A percentile compares a stretch with the other conserved stretches of the same genome.
These are phyloP conservation scores for Sugiyamaella valdiviana DNA, from an alignment of 805 yeast species.

Conservation along the genomic window DNA sequence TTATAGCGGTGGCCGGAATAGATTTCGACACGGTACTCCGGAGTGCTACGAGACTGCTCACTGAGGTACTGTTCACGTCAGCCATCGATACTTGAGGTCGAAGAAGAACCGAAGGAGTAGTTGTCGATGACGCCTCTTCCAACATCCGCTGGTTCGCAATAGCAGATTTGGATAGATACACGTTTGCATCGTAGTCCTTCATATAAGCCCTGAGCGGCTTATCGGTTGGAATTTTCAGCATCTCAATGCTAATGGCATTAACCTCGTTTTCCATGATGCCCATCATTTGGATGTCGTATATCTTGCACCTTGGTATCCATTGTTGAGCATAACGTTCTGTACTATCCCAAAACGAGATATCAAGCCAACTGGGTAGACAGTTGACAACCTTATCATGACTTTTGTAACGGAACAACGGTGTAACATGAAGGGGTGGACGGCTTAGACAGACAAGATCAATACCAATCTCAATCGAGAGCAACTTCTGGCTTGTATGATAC, in stretches of 20 bases:
- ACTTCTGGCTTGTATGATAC: constrained; percentile 64
- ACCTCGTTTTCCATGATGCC: constrained; percentile 91
- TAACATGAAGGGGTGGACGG: constrained; percentile 86
- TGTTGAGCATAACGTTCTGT: constrained; percentile 36
- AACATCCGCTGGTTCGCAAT: constrained; percentile 19
- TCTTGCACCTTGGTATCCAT: constrained; percentile 93
- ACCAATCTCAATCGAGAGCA: constrained; percentile 74
- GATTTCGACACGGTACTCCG: constrained; percentile 16
- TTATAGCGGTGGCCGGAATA: constrained; percentile 18
- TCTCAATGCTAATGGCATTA: constrained; percentile 59
- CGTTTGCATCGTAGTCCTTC: constrained; percentile 57
- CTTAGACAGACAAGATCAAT: constrained; percentile 84
- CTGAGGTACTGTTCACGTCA: constrained; percentile 6
- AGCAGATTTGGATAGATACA: constrained; percentile 37
- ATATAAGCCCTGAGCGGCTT: constrained; percentile 51
- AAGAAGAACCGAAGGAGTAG: constrained; percentile 27
- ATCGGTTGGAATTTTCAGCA: constrained; percentile 35
- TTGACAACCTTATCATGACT: constrained; percentile 33
- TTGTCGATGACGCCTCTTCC: constrained; percentile 23
- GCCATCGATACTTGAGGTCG: constrained; percentile 16
- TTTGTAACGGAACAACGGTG: constrained; percentile 73
- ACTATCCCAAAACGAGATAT: constrained; percentile 83
- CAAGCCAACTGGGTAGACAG: constrained; percentile 93
- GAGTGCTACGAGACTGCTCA: background rate
- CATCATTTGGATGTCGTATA: constrained; percentile 96